Evolutionary conservation across 345 rosid species (phyloP).

Genomic region (Citrus sinensis): DVS_A1.0 CM039162.1:32326001-32326500

Average conservation of each 20-base stretch:
- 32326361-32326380: conserved; percentile 64
- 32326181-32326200: background rate
- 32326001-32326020: background rate
- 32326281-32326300: conserved; percentile 61
- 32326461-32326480: conserved; percentile 73
- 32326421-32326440: conserved; percentile 57
- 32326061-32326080: background rate
- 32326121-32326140: background rate
- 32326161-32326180: background rate
- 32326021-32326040: background rate
- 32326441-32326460: conserved; percentile 74
- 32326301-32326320: conserved; percentile 82
- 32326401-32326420: conserved; percentile 65
- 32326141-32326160: background rate
- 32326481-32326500: conserved; percentile 61
- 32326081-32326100: background rate
- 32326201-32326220: conserved; percentile 58
- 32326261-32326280: conserved; percentile 67
- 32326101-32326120: background rate
- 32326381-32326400: conserved; percentile 75
- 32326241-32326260: conserved; percentile 92
- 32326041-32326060: background rate
- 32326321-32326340: conserved; percentile 41
- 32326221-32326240: conserved; percentile 90
- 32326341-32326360: conserved; percentile 53